Evolutionary conservation across 2,329 filamentous ascomycete species (phyloP).

Genomic region (Paramyrothecium roridum): DNA sequence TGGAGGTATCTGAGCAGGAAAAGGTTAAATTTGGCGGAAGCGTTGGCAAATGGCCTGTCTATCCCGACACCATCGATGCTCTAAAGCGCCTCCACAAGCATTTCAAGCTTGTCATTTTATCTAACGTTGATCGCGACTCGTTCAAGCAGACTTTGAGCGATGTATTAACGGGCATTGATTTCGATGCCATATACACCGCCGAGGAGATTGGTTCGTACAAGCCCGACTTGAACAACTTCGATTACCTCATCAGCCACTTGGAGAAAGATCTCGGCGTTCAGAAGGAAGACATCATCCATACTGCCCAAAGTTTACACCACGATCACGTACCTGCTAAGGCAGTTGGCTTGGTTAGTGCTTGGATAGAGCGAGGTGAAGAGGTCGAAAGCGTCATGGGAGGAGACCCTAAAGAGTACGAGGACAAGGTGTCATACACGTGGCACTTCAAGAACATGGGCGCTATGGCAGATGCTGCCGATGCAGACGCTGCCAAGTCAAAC

Average conservation of each 20-base stretch:
- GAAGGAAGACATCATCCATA: conserved; percentile 57
- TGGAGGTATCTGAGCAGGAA: conserved; percentile 27
- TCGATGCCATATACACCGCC: conserved; percentile 67
- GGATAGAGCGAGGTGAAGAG: conserved; percentile 59
- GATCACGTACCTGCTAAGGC: conserved; percentile 65
- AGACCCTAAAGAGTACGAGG: conserved; percentile 28
- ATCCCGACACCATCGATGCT: conserved; percentile 53
- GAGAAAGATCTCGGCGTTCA: conserved; percentile 50
- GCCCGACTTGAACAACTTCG: conserved; percentile 62
- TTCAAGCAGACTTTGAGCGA: conserved; percentile 19
- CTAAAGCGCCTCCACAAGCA: conserved; percentile 43
- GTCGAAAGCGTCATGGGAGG: conserved; percentile 17
- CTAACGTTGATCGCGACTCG: conserved; percentile 51
- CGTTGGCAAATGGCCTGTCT: conserved; percentile 53
- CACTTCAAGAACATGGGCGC: conserved; percentile 55
- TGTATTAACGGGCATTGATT: conserved; percentile 43
- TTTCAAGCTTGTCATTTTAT: conserved; percentile 59
- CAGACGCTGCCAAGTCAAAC: conserved; percentile 2
- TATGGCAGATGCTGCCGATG: conserved; percentile 56
- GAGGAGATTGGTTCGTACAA: conserved; percentile 72
- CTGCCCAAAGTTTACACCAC: conserved; percentile 64
- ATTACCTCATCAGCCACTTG: conserved; percentile 57
- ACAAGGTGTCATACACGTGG: conserved; percentile 37
- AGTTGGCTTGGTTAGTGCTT: conserved; percentile 58
- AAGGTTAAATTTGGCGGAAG: conserved; percentile 31